Base-by-base conservation (phyloP, 352 stramenopile species). In the Pythium rishiriense region DNA sequence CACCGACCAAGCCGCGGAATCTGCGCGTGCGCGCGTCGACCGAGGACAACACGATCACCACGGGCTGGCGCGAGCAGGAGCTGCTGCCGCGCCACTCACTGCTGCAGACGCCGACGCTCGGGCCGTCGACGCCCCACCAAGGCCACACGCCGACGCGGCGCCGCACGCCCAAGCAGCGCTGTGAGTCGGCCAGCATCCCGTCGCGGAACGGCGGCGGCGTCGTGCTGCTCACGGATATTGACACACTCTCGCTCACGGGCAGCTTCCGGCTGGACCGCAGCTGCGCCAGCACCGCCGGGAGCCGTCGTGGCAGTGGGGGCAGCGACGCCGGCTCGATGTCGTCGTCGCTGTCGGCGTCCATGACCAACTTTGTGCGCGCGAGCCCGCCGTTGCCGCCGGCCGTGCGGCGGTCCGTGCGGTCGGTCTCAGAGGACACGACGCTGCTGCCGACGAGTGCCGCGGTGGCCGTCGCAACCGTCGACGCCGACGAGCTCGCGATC, bases 191-290 rank as follows among this genome's bases (percentile, higher is more conserved):
- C 21, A 60, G 62, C 33, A 33, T 65, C 19, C 28, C 58, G 29
- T 5, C 24, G 6, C 6, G 24, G 7, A 19, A 24, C 17, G 48
- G 35, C 22, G 26, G 51, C n/a, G 81, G 83, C 29, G 65, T 91
- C 9, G 72, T 91, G 58, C 59, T 91, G 56, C 58, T 91, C 35
- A 86, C 79, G 25, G 83, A 91, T 33, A 63, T 89, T 26, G 83
- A 91, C 26, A 75, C 70, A 47, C 59, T 87, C 24, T 85, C 83
- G 37, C 73, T 91, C 33, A 79, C 78, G n/a, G 75, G 77, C 37
- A 81, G 74, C 70, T 85, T 83, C 50, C 75, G 78, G 21, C 69
- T 72, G 14, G 48, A 79, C 17, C 55, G 62, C 7, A 69, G 48
- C n/a, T n/a, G n/a, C n/a, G n/a, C n/a, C n/a, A n/a, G n/a, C n/a